These are phyloP conservation scores for Davidsoniella virescens DNA, from an alignment of 2,329 filamentous ascomycete genomes.

Conservation along the genomic window DNA sequence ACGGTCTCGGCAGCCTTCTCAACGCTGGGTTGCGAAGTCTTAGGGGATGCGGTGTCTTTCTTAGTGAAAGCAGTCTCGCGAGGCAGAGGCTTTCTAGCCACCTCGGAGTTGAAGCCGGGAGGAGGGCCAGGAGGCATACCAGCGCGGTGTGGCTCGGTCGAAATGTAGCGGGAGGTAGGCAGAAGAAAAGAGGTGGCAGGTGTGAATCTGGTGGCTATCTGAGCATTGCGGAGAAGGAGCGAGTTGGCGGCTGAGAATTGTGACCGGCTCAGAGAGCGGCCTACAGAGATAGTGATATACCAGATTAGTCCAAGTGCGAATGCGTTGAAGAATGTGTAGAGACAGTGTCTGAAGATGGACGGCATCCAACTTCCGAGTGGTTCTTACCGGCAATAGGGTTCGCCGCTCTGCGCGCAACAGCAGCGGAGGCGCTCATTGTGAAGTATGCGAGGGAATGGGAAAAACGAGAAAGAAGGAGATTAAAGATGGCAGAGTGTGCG, in stretches of 20 bases:
- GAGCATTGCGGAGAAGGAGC: slow-evolving; percentile 12
- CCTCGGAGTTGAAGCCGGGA: slow-evolving; percentile 78
- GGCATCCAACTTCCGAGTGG: background rate
- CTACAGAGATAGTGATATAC: slow-evolving; percentile 2
- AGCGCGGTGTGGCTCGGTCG: slow-evolving; percentile 42
- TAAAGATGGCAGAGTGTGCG: background rate
- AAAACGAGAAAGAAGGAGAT: background rate
- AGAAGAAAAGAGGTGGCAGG: slow-evolving; percentile 41
- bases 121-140: slow-evolving; percentile 42
- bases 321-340: background rate
- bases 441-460: background rate
- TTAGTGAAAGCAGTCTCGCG: slow-evolving; percentile 24
- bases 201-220: slow-evolving; percentile 20
- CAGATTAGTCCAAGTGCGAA: background rate
- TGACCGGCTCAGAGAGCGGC: slow-evolving; percentile 12
- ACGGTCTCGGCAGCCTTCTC: slow-evolving; percentile 16
- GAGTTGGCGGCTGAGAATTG: slow-evolving; percentile 13
- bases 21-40: slow-evolving; percentile 15
- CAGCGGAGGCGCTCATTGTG: slow-evolving; percentile 11
- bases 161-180: slow-evolving; percentile 34
- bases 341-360: background rate
- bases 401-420: slow-evolving; percentile 10
- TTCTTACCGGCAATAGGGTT: slow-evolving; percentile 11
- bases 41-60: slow-evolving; percentile 18
- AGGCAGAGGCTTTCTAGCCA: slow-evolving; percentile 70